Conservation (phyloP, 2,329 filamentous ascomycete species). For the Penicillium freii region DNA sequence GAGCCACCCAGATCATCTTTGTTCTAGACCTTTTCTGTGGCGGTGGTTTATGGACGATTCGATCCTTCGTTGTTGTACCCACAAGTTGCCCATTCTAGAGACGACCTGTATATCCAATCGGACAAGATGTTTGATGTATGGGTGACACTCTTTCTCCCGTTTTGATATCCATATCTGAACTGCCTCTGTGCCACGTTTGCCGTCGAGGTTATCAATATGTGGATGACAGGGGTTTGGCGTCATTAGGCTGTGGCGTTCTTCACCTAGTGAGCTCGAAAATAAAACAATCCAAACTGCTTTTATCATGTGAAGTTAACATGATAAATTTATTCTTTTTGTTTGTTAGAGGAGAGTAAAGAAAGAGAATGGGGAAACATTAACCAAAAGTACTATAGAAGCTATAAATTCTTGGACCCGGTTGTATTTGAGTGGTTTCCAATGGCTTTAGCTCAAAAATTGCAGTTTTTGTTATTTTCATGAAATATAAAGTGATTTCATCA, state of each 20-base stretch:
- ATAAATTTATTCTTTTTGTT: too few relatives aligned
- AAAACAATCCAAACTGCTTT: background rate
- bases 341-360: background rate
- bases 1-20: background rate
- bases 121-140: background rate
- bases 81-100: background rate
- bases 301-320: background rate
- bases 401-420: background rate
- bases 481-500: background rate
- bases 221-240: slow-evolving; percentile 1
- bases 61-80: background rate
- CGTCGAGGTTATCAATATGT: background rate
- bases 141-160: background rate
- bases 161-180: background rate
- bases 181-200: background rate
- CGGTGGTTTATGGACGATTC: background rate
- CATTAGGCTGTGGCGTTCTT: background rate
- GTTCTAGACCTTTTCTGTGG: slow-evolving; percentile 7
- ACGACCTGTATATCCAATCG: background rate
- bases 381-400: too few relatives aligned
- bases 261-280: background rate
- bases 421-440: too few relatives aligned
- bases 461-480: background rate
- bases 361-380: background rate
- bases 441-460: background rate